Base-by-base conservation (phyloP, 495 filamentous ascomycete genomes). In the Tuber aestivum region DNA sequence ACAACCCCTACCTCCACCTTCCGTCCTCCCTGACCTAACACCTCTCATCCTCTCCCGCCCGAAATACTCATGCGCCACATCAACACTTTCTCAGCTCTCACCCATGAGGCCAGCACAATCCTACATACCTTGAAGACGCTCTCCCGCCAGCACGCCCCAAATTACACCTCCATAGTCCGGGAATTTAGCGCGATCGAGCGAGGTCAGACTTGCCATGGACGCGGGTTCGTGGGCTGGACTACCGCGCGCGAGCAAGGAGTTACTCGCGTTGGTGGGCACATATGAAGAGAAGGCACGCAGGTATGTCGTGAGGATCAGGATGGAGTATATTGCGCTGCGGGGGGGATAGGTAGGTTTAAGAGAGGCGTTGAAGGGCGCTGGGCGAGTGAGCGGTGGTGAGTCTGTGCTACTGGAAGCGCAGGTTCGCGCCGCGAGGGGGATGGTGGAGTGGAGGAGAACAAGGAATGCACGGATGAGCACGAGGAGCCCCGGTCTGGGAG, bases 251-350 rank as follows among this genome's bases (percentile, higher is more conserved):
- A 83, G 70, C 71, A 80, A 72, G 35, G 37, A 78, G 32, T 70
- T 83, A 4, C 72, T 82, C 35, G 56, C 45, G 35, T 61, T 78
- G 35, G 77, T 83, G 56, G 75, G 81, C 18, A 76, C 73, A 23
- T 81, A 83, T 70, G 81, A 83, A 35, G 81, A 83, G 71, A 82
- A 76, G 71, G 81, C 81, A 18, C 73, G 81, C 23, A 80, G 81
- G 40, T 83, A 83, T 44, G 81, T 82, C 16, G 81, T 82, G 70
- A 80, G 69, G 23, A 82, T 82, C 20, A 70, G 70, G 18, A 27
- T 83, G 35, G 81, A 83, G 70, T 65, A 82, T 21, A 76, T 77
- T 41, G 74, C 74, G 45, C 80, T 83, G 81, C 76, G 77, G 42
- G 72, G 74, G 12, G 73, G 71, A 70, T 61, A 77, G 76, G 48